phyloP scores from a whole-genome alignment of 352 stramenopile species.

The Phytopythium cucurbitacearum region DNA sequence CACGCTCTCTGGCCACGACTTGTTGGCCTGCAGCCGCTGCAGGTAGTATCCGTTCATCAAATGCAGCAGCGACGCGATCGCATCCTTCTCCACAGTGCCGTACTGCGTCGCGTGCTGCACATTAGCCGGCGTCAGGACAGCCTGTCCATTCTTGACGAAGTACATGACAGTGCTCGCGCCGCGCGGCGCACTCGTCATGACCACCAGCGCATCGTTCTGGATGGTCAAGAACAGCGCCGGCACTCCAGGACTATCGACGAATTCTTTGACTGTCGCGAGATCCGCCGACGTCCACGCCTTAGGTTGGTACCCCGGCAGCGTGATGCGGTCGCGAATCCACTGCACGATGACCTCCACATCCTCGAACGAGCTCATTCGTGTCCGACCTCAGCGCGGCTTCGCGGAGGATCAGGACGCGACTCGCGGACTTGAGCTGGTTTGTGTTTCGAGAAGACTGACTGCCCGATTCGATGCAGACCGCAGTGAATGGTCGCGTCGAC shows the following conservation, averaged over 20 bases:
- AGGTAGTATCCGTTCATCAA: conserved; percentile 84
- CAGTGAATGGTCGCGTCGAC: conserved; percentile 1
- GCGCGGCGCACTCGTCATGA: conserved; percentile 58
- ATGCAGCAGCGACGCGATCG: conserved; percentile 76
- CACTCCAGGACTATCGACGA: conserved; percentile 64
- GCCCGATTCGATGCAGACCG: not conserved
- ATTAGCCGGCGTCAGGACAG: conserved; percentile 53
- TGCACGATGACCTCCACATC: conserved; percentile 81
- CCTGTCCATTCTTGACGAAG: conserved; percentile 86
- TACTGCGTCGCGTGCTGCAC: conserved; percentile 64
- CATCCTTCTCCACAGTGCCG: conserved; percentile 73
- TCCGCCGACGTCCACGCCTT: conserved; percentile 76
- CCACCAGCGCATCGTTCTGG: conserved; percentile 35
- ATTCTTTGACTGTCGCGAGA: conserved; percentile 79
- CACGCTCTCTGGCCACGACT: conserved; percentile 90
- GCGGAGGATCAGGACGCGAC: too few species aligned
- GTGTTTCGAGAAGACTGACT: too few species aligned
- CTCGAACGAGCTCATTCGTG: conserved; percentile 74
- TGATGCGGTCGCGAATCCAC: conserved; percentile 83
- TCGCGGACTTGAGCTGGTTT: too few species aligned
- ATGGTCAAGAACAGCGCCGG: conserved; percentile 68
- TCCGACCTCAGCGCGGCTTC: too few species aligned
- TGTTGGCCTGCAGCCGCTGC: conserved; percentile 74
- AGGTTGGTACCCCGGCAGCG: conserved; percentile 58
- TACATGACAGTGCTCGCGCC: conserved; percentile 65